phyloP scores from a whole-genome alignment of 192 early-diverging fungal species.

The Funneliformis geosporum region DNA sequence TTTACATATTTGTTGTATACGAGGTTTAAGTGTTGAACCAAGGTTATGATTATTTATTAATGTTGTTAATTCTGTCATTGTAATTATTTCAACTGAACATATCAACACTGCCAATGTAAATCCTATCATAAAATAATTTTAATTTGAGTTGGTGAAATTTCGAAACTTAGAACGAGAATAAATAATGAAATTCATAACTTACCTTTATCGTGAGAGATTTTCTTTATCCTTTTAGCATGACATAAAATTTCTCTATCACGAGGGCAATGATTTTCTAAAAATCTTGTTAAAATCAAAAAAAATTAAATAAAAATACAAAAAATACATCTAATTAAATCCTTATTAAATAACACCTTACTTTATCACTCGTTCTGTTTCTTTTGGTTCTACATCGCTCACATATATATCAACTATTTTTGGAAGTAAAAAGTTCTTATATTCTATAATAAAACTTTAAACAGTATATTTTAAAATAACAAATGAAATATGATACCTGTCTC shows the following conservation, averaged over 20 bases:
- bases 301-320: slow-evolving; percentile 7
- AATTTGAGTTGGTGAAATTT: no score
- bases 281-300: slow-evolving; percentile 38
- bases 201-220: neutral
- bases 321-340: neutral
- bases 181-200: neutral
- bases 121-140: neutral
- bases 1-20: slow-evolving; percentile 53
- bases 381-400: slow-evolving; percentile 23
- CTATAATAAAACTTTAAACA: no score
- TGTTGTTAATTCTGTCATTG: slow-evolving; percentile 29
- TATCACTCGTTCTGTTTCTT: slow-evolving; percentile 15
- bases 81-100: slow-evolving; percentile 38
- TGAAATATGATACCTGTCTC: slow-evolving; percentile 11
- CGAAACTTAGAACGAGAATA: no score
- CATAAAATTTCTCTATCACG: slow-evolving; percentile 37
- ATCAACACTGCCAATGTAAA: slow-evolving; percentile 41
- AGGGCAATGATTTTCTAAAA: slow-evolving; percentile 47
- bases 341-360: slow-evolving; percentile 28
- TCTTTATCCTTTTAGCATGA: slow-evolving; percentile 52
- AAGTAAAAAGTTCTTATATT: no score
- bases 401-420: slow-evolving; percentile 24
- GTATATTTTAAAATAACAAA: neutral
- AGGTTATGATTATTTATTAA: slow-evolving; percentile 37
- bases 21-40: slow-evolving; percentile 33